Conservation (phyloP, 1,284 basidiomycete species). For the Puccinia horiana region DNA sequence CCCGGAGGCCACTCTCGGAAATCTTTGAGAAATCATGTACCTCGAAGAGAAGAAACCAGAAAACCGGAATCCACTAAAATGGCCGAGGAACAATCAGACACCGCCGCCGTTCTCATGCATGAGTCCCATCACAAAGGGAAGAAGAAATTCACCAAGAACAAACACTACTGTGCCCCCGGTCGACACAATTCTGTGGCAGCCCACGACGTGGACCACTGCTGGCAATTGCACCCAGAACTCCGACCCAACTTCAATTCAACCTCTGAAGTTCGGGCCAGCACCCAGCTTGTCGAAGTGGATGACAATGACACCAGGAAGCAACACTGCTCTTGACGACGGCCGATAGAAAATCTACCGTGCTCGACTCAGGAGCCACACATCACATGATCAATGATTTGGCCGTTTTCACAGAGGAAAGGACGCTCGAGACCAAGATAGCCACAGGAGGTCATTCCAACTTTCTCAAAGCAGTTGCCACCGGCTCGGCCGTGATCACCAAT, state of each 20-base stretch:
- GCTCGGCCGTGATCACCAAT: background rate
- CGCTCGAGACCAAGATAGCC: too few relatives aligned
- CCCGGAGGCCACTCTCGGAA: background rate
- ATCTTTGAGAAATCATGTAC: background rate
- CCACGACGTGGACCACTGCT: too few relatives aligned
- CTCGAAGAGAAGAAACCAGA: background rate
- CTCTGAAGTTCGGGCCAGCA: background rate
- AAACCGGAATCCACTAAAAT: background rate
- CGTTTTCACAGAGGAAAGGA: background rate
- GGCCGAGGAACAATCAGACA: background rate
- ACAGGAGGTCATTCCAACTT: background rate
- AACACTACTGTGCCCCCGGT: background rate
- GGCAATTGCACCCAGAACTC: background rate
- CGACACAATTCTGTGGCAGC: background rate
- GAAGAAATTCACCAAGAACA: background rate
- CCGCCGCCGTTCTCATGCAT: background rate
- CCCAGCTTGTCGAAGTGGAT: background rate
- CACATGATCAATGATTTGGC: background rate
- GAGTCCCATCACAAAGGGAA: background rate
- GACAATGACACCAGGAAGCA: background rate
- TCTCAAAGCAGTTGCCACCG: background rate
- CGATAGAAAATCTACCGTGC: background rate
- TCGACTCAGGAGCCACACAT: background rate
- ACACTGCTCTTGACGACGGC: background rate
- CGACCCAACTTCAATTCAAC: background rate